phyloP scores from a whole-genome alignment of 2,329 filamentous ascomycete species.

The Xylariomycetidae sp. region DNA sequence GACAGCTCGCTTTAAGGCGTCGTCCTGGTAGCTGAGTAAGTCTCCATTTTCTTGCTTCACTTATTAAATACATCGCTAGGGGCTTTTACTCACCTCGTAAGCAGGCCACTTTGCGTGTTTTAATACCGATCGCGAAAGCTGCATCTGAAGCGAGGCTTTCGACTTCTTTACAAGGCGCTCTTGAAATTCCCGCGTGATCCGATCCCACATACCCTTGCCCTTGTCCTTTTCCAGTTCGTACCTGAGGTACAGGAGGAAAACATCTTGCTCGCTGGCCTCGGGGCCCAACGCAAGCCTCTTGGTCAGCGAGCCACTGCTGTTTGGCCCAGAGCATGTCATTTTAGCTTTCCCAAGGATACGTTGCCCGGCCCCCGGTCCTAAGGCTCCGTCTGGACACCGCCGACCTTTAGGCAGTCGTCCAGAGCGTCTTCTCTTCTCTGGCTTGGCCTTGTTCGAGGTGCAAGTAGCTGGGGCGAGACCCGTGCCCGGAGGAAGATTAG shows the following conservation, averaged over 20 bases:
- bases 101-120: conserved; percentile 45
- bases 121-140: conserved; percentile 45
- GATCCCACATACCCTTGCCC: conserved; percentile 56
- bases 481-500: no score
- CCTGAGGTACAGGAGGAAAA: conserved; percentile 45
- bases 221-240: conserved; percentile 40
- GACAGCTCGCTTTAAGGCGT: conserved; percentile 32
- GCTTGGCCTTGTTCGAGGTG: no score
- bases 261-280: conserved; percentile 43
- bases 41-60: not conserved
- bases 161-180: conserved; percentile 14
- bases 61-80: not conserved
- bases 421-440: not conserved
- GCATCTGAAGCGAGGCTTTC: conserved; percentile 51
- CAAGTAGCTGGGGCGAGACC: no score
- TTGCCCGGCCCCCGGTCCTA: not conserved
- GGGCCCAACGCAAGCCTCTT: conserved; percentile 35
- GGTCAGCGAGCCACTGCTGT: conserved; percentile 12
- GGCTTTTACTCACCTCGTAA: conserved; percentile 41
- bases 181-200: conserved; percentile 42
- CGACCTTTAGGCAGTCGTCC: not conserved
- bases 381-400: no score
- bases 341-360: conserved; percentile 17
- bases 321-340: conserved; percentile 17
- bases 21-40: conserved; percentile 27